Base-by-base conservation (phyloP, 1,284 basidiomycete species). In the Ganoderma sp. region DNA sequence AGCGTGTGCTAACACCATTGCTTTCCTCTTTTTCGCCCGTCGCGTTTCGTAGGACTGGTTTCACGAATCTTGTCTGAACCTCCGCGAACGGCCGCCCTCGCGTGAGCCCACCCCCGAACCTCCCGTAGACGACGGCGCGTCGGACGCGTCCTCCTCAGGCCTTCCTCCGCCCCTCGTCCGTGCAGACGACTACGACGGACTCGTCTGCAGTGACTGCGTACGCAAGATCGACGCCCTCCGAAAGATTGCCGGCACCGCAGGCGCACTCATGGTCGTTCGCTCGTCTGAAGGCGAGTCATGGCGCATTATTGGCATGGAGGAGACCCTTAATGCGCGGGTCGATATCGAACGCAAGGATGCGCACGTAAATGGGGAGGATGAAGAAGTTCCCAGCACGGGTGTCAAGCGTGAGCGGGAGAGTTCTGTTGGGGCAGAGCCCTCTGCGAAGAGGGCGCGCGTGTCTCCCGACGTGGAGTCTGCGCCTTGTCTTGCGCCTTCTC, bases 31-130 rank as follows among this genome's bases (percentile, higher is more conserved):
- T 39, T 41, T 42, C 19, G 56, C 56, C 12, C 22, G 25, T 28
- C 19, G 54, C 14, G 17, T 7, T 10, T 9, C 60, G 3, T 67
- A 94, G 92, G 92, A 94, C 75, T 94, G 93, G 92, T 94, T 90
- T 77, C 92, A 94, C 74, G 92, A 94, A 80, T 93, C 91, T 10
- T 94, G 93, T 75, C 87, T 93, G 71, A 90, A 92, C 78, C 83
- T 94, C 56, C 85, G 91, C 68, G 86, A 90, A 76, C 84, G 85
- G 15, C 90, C 88, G 10, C 67, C 79, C 7, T 84, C 84, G 17
- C 81, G 85, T 69, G 82, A 80, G 70, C 80, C 45, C 64, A 48
- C 68, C 17, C 25, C 67, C 4, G 59, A 65, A 28, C 32, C 69
- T 22, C 39, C 79, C 41, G 82, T 76, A 25, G 84, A 86, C 71